These are phyloP conservation scores for Scheffersomyces coipomensis DNA, from an alignment of 805 yeast genomes.

Conservation along the genomic window DNA sequence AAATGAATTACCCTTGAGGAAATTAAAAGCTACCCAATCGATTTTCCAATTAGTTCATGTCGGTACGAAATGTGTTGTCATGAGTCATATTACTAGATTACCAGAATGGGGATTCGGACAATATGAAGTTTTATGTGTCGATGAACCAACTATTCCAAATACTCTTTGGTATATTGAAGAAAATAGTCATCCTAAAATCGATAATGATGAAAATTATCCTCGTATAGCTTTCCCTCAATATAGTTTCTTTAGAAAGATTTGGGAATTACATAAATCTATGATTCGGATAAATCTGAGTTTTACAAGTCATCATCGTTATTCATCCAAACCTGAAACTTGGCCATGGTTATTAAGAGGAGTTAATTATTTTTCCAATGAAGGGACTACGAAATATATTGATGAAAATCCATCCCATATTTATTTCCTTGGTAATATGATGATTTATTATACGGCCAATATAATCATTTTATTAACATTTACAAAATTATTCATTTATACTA, in stretches of 20 bases:
- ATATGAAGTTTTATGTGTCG: conserved; percentile 86
- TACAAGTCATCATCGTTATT: conserved; percentile 48
- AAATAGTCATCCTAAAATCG: conserved; percentile 53
- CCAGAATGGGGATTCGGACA: conserved; percentile 87
- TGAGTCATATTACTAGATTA: conserved; percentile 69
- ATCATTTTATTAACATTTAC: conserved; percentile 25
- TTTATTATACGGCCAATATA: conserved; percentile 48
- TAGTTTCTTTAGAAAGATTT: conserved; percentile 48
- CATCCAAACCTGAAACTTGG: conserved; percentile 64
- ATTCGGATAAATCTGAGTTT: conserved; percentile 46
- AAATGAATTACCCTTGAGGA: conserved; percentile 32
- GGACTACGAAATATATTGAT: conserved; percentile 19
- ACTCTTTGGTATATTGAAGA: conserved; percentile 75
- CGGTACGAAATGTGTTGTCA: conserved; percentile 64
- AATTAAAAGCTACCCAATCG: conserved; percentile 57
- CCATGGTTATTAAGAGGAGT: conserved; percentile 59
- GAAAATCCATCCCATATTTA: conserved; percentile 43
- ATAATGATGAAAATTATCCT: conserved; percentile 14
- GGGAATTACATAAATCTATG: conserved; percentile 59
- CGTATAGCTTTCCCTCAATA: conserved; percentile 17
- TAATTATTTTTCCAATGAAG: conserved; percentile 48
- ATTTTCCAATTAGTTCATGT: conserved; percentile 67
- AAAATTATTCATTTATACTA: conserved; percentile 15
- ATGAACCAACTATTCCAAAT: conserved; percentile 64
- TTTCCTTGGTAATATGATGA: conserved; percentile 61